Conservation (phyloP, 2,329 filamentous ascomycete species). For the Dactylonectria macrodidyma region DNA sequence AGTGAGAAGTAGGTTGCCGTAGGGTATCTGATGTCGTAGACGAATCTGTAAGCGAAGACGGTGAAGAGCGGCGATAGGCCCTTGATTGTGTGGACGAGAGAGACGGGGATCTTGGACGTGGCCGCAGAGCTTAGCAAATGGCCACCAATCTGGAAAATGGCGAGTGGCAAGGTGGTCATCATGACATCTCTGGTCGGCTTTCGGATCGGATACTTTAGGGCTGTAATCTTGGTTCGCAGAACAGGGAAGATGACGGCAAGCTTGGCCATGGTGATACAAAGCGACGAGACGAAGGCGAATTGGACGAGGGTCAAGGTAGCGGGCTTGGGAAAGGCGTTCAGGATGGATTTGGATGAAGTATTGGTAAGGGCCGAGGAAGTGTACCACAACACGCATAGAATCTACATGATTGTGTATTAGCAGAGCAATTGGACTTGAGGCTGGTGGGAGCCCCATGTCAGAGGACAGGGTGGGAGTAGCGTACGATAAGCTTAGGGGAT, state of each 20-base stretch:
- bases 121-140: conserved; percentile 95
- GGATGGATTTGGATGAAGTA: conserved; percentile 96
- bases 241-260: conserved; percentile 80
- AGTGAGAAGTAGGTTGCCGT: conserved; percentile 89
- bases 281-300: conserved; percentile 92
- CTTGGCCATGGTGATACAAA: conserved; percentile 86
- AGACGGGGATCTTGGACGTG: conserved; percentile 95
- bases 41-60: conserved; percentile 89
- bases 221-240: conserved; percentile 80
- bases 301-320: conserved; percentile 93
- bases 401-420: conserved; percentile 65
- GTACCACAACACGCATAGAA: conserved; percentile 93
- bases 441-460: background rate
- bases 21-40: conserved; percentile 92
- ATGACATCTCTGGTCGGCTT: conserved; percentile 86
- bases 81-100: conserved; percentile 98
- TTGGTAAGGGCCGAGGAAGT: conserved; percentile 95
- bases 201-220: conserved; percentile 87
- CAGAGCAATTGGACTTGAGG: conserved; percentile 37
- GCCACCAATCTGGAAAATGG: conserved; percentile 92
- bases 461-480: conserved; percentile 29
- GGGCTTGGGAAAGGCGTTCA: conserved; percentile 91
- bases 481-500: conserved; percentile 89
- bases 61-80: conserved; percentile 96
- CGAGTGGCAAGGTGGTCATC: conserved; percentile 89